Evolutionary conservation across 2,329 filamentous ascomycete species (phyloP), one percentile per base, ranked within the genome.

Genomic region (Akanthomyces dipterigenus): DNA sequence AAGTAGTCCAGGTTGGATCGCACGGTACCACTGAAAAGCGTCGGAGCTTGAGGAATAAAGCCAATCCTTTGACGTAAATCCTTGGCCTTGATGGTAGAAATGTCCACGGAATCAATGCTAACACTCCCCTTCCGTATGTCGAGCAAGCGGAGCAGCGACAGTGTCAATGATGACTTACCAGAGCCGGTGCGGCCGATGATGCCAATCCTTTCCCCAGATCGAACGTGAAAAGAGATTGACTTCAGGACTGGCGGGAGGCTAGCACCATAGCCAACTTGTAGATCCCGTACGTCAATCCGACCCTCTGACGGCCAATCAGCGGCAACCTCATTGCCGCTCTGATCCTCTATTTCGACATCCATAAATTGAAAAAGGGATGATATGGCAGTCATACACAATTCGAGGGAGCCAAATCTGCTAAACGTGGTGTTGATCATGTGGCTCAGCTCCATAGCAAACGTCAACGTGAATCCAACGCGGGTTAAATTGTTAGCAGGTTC

Each of bases 11-110:
- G 22, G 18, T 48, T 56, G 42, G 54, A 56, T 26, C 54, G 54
- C 5, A 56, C n/a, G 11, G 54, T 56, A 6, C 54, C 54, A 11
- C 12, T 5, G 12, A 48, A 56, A n/a, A 61, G 50, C 4, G 56
- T 58, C 5, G 62, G 60, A 5, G 62, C 60, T 34, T 64, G 63
- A 16, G 62, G 56, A 0, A 65, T 51, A 12, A 63, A 63, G 8
- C 59, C 61, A 38, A 66, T 61, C 12, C 63, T 46, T 5, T 57
- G 51, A 24, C 65, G 51, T 24, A 65, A 16, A 5, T 40, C 48
- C 11, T 48, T 45, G 6, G 53, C 46, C 1, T 60, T 60, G 5
- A 66, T 31, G 5, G 54, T 38, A 7, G 53, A 50, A 24, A 63
- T 45, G 16, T 58, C 50, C 7, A 54, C 2, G 5, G 56, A 48